Base-by-base conservation (phyloP, 371 early-diverging fungal genomes). In the Ordospora colligata region DNA sequence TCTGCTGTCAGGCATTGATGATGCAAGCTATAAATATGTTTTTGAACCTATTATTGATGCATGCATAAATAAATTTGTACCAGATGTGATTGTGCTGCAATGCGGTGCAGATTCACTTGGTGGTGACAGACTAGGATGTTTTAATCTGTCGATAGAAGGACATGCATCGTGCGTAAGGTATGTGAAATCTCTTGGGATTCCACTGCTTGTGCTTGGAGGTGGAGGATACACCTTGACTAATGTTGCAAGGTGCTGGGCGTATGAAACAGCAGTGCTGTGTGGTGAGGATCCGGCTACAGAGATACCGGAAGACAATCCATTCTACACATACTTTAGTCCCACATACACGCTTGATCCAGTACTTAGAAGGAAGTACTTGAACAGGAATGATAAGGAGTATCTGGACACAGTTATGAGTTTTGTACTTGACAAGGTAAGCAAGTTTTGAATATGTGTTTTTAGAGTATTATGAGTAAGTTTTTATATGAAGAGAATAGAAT, bases 51-150 rank as follows among this genome's bases (percentile, higher is more conserved):
- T 93, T 9, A 90, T 94, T 80, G 86, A 88, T 54, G 86, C 87
- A 0, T 88, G 90, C 2, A 90, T 92, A 70, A 88, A 88, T 53
- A 88, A 87, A 1, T 93, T 88, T 79, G 84, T 86, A 51, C 95
- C 95, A 1, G 87, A 88, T 19, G 91, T 89, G 0, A 88, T 93
- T 62, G 93, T 95, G 0, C 78, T 93, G 44, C 94, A 95, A 80
- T 93, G 93, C 82, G 95, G 95, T n/a, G 93, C 93, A 0, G 95
- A 95, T 80, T 93, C 93, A 9, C 81, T 95, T 6, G 93, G 91
- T 0, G 89, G 89, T 51, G 95, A 95, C 86, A 87, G 91, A 12
- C 81, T 95, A 14, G 95, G 95, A 9, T 87, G 89, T 25, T 95
- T 95, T 79, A 93, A 92, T 80, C 82, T 95, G 25, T 88, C 88